phyloP scores from a whole-genome alignment of 1,139 yeast species.

The Kodamaea ohmeri region DNA sequence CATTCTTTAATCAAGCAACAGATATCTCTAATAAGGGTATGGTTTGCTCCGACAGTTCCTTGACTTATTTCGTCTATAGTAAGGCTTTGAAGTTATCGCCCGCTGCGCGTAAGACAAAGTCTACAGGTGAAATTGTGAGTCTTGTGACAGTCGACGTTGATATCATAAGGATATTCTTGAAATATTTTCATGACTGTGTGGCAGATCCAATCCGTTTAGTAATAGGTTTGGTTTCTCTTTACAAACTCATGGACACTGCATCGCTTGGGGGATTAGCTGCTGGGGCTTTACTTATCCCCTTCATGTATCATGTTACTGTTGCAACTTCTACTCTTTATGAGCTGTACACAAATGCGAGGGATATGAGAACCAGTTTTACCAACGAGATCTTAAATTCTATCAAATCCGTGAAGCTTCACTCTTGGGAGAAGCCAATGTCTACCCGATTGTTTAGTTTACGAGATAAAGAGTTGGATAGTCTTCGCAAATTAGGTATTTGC shows the following conservation, averaged over 20 bases:
- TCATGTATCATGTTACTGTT: slow-evolving; percentile 30
- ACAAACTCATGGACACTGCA: slow-evolving; percentile 31
- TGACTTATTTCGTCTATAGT: slow-evolving; percentile 31
- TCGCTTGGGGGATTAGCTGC: slow-evolving; percentile 37
- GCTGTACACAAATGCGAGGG: slow-evolving; percentile 31
- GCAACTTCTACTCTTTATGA: slow-evolving; percentile 27
- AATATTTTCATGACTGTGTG: slow-evolving; percentile 25
- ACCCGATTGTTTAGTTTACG: slow-evolving; percentile 32
- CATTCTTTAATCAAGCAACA: slow-evolving; percentile 22
- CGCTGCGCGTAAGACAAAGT: slow-evolving; percentile 35
- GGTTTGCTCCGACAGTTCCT: slow-evolving; percentile 21
- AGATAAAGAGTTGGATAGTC: slow-evolving; percentile 32
- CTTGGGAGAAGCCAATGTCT: slow-evolving; percentile 43
- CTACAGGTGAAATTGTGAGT: slow-evolving; percentile 42
- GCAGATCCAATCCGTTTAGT: slow-evolving; percentile 32
- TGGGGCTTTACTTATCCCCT: slow-evolving; percentile 34
- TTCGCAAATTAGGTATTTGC: slow-evolving; percentile 31
- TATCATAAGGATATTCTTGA: slow-evolving; percentile 25
- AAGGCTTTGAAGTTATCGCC: slow-evolving; percentile 38
- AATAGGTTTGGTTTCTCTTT: slow-evolving; percentile 28
- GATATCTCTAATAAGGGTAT: slow-evolving; percentile 26
- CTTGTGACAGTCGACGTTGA: slow-evolving; percentile 38
- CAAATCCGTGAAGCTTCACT: slow-evolving; percentile 39
- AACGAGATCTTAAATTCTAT: slow-evolving; percentile 41
- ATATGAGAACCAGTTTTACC: slow-evolving; percentile 36